Percentiles rank a stretch among this genome's conserved stretches.
These are phyloP conservation scores for Mycosphaerella sp. DNA, from an alignment of 2,329 filamentous ascomycete species.

Conservation along the genomic window DNA sequence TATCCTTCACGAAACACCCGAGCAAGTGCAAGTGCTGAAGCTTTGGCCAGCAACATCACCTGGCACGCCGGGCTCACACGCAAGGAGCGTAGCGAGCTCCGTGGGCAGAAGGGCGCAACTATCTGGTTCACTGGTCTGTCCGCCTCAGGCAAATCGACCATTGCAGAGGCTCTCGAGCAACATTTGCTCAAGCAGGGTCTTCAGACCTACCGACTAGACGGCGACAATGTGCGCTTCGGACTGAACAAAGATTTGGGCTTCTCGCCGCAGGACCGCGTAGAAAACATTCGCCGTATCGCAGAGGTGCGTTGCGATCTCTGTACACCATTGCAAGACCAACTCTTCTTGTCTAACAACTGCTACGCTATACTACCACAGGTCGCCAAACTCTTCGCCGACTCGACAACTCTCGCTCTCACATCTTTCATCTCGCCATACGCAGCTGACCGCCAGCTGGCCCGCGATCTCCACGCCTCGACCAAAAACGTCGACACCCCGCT, in stretches of 20 bases:
- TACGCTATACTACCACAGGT: conserved; percentile 47
- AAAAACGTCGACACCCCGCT: conserved; percentile 55
- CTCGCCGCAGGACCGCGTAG: conserved; percentile 84
- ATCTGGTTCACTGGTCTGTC: conserved; percentile 98
- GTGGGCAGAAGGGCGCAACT: conserved; percentile 83
- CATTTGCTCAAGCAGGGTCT: conserved; percentile 82
- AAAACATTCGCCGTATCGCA: conserved; percentile 95
- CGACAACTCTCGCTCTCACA: conserved; percentile 78
- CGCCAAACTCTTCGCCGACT: conserved; percentile 93
- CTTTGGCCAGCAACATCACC: conserved; percentile 68
- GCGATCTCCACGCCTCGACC: conserved; percentile 66
- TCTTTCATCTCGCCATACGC: conserved; percentile 96
- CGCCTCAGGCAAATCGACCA: conserved; percentile 93
- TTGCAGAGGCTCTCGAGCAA: conserved; percentile 94
- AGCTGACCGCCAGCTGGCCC: conserved; percentile 75
- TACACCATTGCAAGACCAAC: too few species aligned
- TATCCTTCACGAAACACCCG: neutral
- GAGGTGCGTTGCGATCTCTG: conserved; percentile 48
- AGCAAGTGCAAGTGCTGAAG: conserved; percentile 10
- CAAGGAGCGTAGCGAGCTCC: conserved; percentile 64
- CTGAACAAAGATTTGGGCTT: conserved; percentile 98
- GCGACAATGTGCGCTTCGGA: conserved; percentile 97
- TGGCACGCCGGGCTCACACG: conserved; percentile 80
- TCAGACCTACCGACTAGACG: conserved; percentile 86
- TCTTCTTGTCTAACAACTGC: too few species aligned